Evolutionary conservation across 805 yeast species (phyloP), one percentile per base, ranked within the genome.

Genomic region (Metschnikowia continentalis): DNA sequence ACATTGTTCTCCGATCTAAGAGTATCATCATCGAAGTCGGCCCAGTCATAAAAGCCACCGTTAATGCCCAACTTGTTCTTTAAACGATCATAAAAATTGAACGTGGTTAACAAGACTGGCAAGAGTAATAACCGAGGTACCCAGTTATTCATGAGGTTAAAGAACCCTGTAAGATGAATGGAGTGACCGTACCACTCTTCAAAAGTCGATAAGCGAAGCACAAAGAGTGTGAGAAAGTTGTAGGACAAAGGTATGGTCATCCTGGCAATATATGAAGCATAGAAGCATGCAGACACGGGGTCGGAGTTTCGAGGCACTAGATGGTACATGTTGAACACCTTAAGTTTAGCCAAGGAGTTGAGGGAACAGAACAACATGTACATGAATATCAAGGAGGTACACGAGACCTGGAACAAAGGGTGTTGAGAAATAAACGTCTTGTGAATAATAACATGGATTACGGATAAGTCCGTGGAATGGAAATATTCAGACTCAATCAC

Each of bases 211-310:
- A 66, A 50, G 26, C 84, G 69, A 17, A 78, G 72, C 2, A 81
- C 75, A 51, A 85, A 76, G 48, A 89, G 71, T 46, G 87, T 86
- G 50, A 88, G 66, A 62, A 86, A 89, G 67, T 89, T 89, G 68
- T 86, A 89, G 23, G 88, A 82, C 54, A 89, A 72, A 10, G 96
- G 96, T 11, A 89, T 83, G 0, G 96, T 87, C 63, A 89, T 71
- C 55, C 96, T 81, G 47, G 91, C 86, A 17, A 88, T 83, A 60
- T 89, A 88, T 60, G 87, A 85, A 19, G 90, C 82, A 64, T 87
- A 89, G 63, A 88, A 89, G 33, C 88, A 76, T 20, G 86, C 78
- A 14, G 89, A 82, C 0, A 88, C 86, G 0, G 88, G 85, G 62
- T 86, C 92, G 0, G 92, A 84, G 48, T 82, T 78, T 54, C 77